Base-by-base conservation (phyloP, 192 early-diverging fungal genomes). In the Lobosporangium transversale region DNA sequence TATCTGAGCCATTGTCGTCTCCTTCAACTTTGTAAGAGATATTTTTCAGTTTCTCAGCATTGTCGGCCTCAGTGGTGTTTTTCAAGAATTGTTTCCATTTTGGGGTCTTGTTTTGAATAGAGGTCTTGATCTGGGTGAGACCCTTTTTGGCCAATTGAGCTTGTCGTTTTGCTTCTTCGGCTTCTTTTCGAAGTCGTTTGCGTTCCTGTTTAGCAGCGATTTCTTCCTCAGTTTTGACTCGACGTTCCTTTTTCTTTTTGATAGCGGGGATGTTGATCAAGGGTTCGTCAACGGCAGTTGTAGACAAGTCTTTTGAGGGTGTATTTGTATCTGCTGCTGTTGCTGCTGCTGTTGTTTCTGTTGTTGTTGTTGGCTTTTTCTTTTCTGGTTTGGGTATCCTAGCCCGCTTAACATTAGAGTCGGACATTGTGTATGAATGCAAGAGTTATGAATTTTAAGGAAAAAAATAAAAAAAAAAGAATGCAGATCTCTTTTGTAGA, bases 1-100 rank as follows among this genome's bases (percentile, higher is more conserved):
- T 57, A 20, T 59, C 57, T 8, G 66, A 63, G 6, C 64, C 66
- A 8, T 65, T 59, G 35, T 76, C 73, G 29, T 76, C 73, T 12
- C 73, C 73, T 42, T 76, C 67, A 59, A 76, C 59, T 33, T 76
- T 76, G 54, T 62, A 76, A 0, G 73, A 62, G 15, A 65, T 76
- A 21, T 76, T 59, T 48, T 76, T 76, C 26, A 76, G 30, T 45
- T 62, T 26, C 53, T 76, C 73, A n/a, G 73, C 73, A 33, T 76
- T 76, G 29, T 76, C 73, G 24, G 52, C 64, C 18, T 76, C 73
- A 3, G 73, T 56, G 0, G 70, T 58, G 54, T 66, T 76, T 43
- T 66, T 67, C 59, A 76, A 62, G 40, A 76, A 76, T 30, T 67
- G 73, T 23, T 76, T 76, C 73, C 73, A 76, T 49, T 76, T 76